Base-by-base conservation (phyloP, 352 stramenopile species). In the Globisporangium ultimum region DNA sequence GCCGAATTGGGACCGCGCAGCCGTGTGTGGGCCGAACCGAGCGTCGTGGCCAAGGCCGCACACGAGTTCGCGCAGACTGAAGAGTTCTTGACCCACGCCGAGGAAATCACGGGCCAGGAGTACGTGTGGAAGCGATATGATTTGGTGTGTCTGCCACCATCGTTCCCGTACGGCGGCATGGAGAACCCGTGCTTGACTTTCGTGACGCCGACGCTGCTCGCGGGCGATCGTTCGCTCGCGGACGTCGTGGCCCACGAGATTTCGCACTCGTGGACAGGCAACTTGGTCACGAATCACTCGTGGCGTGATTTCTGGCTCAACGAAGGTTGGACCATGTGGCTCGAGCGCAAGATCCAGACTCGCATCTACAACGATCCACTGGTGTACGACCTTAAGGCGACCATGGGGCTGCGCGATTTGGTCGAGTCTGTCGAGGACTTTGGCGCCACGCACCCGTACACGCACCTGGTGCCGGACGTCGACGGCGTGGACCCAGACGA, bases 291-390 rank as follows among this genome's bases (percentile, higher is more conserved):
- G 8, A 98, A 98, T 77, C 74, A 77, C 50, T 97, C 87, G 50
- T 99, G 87, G 84, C 84, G 87, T 15, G 86, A 98, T 66, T 98
- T 98, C 67, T 98, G 95, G 95, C 72, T 99, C 13, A 99, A 99
- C 66, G 97, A 99, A 66, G 95, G 95, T 12, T 98, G 92, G 92
- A 99, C 97, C 1, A 89, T 97, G 57, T 99, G 96, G 83, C 82
- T 98, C 14, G 87, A 99, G 72, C 83, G 96, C 36, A 98, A 98
- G 64, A 98, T 99, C 56, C 96, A 97, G 80, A 77, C 74, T 0
- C 68, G 64, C 4, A 82, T 80, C 50, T 55, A 62, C 2, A 63
- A 74, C 42, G 70, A 79, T 34, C 66, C 66, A 8, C 65, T 69
- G 28, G 61, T 60, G 24, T 32, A 32, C 24, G 24, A 32, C 24